Base-by-base conservation (phyloP, 129 eudicot species). In the Artemisia annua region DNA sequence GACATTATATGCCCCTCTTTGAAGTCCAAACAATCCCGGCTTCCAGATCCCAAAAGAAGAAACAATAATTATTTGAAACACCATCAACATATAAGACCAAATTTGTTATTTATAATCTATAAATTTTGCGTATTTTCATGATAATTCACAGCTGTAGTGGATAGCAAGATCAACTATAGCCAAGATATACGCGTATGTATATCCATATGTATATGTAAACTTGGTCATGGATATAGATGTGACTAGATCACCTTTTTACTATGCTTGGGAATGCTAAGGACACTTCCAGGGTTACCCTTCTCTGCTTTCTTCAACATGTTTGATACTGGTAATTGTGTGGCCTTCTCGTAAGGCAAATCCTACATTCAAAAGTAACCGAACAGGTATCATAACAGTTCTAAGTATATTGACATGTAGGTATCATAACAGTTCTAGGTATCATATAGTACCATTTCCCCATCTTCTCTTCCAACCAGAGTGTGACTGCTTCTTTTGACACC, bases 221-320 rank as follows among this genome's bases (percentile, higher is more conserved):
- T 30, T 30, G 35, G 35, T 2, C 14, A 30, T 30, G 17, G 20
- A 56, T 48, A 39, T 66, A 18, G 50, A 75, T 75, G 60, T 16
- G 67, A 77, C 65, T 51, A 54, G 24, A 77, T 73, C 13, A 91
- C 97, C 97, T 90, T 94, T 82, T 84, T 83, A 78, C 98, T 85
- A 35, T 90, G 98, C 76, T 94, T 86, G 55, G 98, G 95, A 26
- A 92, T 85, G 51, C 76, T 81, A 70, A 80, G 82, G 46, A 70
- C 69, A 74, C 70, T 81, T 77, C 86, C 96, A 5, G 86, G 16
- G 71, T 85, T 85, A 58, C 43, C 78, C 73, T 86, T 87, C 74
- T 88, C 96, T 11, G 80, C 77, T 67, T 87, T 87, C 77, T 83
- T 88, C 65, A 88, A 46, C 82, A 87, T 63, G 67, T 75, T 86